A percentile compares a stretch with the other conserved stretches of the same genome.
These are phyloP conservation scores for Penicillium sp. DNA, from an alignment of 2,329 filamentous ascomycete genomes.

Conservation along the genomic window DNA sequence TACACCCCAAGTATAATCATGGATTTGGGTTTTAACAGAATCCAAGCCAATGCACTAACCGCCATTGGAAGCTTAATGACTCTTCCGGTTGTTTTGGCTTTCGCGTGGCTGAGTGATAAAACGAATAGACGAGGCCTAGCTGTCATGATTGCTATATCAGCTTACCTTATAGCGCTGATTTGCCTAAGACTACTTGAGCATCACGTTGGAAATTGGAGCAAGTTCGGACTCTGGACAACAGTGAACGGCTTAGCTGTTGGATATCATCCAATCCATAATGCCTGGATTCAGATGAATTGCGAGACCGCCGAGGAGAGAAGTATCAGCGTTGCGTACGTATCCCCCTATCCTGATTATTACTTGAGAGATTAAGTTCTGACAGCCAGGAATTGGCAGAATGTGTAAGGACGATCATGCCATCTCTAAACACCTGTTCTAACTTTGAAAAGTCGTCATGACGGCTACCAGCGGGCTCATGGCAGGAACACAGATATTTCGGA, in stretches of 20 bases:
- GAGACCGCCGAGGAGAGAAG: conserved; percentile 48
- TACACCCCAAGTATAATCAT: conserved; percentile 46
- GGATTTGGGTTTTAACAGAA: conserved; percentile 47
- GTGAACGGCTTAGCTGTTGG: conserved; percentile 53
- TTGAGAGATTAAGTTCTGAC: conserved; percentile 10
- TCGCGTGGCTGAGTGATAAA: conserved; percentile 50
- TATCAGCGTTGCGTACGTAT: conserved; percentile 49
- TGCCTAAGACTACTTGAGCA: conserved; percentile 44
- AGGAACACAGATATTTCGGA: conserved; percentile 51
- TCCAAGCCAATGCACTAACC: conserved; percentile 50
- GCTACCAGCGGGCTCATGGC: conserved; percentile 53
- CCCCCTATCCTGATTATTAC: conserved; percentile 22
- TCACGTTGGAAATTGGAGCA: conserved; percentile 49
- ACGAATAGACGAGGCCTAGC: conserved; percentile 46
- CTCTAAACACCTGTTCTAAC: conserved; percentile 1
- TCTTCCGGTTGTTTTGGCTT: conserved; percentile 49
- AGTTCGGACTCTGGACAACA: conserved; percentile 52
- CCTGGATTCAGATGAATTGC: conserved; percentile 55
- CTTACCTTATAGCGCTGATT: conserved; percentile 48
- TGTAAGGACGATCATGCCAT: conserved; percentile 12
- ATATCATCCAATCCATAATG: conserved; percentile 55
- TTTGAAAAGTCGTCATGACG: conserved; percentile 44
- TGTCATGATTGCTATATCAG: conserved; percentile 47
- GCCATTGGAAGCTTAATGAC: conserved; percentile 44
- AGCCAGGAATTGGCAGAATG: conserved; percentile 28